These are phyloP conservation scores for Fusarium sp. DNA, from an alignment of 2,329 filamentous ascomycete species.

Conservation along the genomic window DNA sequence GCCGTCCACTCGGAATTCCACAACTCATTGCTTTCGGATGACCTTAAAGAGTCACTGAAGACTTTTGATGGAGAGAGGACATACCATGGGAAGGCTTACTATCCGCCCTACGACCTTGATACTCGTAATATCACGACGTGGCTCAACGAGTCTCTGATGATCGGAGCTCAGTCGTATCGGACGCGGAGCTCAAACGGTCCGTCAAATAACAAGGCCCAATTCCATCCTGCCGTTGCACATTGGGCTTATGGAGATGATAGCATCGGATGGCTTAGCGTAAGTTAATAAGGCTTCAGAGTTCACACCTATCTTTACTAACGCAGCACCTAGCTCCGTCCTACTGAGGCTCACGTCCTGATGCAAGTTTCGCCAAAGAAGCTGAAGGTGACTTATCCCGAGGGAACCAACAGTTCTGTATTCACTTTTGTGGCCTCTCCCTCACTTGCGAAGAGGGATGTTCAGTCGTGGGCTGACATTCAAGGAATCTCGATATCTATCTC, in stretches of 20 bases:
- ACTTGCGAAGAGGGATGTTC: conserved; percentile 15
- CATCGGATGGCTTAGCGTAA: conserved; percentile 25
- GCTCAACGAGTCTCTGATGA: conserved; percentile 65
- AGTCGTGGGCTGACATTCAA: conserved; percentile 17
- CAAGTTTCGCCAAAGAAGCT: conserved; percentile 16
- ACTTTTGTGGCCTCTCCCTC: conserved; percentile 21
- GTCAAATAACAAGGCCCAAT: conserved; percentile 18
- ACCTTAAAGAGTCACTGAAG: conserved; percentile 47
- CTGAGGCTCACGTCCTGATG: conserved; percentile 16
- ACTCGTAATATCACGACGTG: conserved; percentile 70
- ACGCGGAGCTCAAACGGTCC: conserved; percentile 19
- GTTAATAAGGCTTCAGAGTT: background rate
- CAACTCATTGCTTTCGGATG: conserved; percentile 57
- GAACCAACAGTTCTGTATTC: background rate
- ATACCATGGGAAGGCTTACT: conserved; percentile 15
- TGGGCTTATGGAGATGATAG: conserved; percentile 16
- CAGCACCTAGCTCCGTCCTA: conserved; percentile 1
- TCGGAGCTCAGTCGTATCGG: conserved; percentile 63
- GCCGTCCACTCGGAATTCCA: conserved; percentile 65
- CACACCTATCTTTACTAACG: background rate
- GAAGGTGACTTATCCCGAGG: conserved; percentile 5
- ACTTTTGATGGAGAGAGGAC: conserved; percentile 13
- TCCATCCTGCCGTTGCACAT: conserved; percentile 21
- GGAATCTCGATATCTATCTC: conserved; percentile 12
- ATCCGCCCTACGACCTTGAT: conserved; percentile 53